Conservation (phyloP, 1,284 basidiomycete species). For the Apiotrichum akiyoshidainum region DNA sequence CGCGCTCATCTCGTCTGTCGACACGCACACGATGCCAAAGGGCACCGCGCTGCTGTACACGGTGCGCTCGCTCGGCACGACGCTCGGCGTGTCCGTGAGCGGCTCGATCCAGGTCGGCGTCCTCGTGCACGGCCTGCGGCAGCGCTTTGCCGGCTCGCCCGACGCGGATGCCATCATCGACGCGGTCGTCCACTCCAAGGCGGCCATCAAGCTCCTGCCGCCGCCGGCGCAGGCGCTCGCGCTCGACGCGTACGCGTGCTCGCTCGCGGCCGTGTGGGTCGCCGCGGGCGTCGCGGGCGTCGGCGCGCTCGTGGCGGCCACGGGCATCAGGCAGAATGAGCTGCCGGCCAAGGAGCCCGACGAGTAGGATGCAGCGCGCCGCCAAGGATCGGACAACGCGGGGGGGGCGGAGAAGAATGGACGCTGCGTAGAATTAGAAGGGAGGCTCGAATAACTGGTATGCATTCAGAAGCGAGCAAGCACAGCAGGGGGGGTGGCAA, state of each 20-base stretch:
- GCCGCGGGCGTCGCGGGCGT: constrained; percentile 27
- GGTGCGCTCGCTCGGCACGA: constrained; percentile 44
- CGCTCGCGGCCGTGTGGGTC: constrained; percentile 33
- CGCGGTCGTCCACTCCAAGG: constrained; percentile 47
- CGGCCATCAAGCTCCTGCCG: constrained; percentile 37
- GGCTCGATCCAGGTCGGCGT: constrained; percentile 45
- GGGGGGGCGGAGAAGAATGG: too few species aligned
- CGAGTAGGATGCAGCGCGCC: too few species aligned
- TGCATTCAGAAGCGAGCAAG: too few species aligned
- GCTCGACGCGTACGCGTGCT: constrained; percentile 42
- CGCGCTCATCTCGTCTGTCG: constrained; percentile 44
- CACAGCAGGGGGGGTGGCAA: too few species aligned
- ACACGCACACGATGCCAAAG: constrained; percentile 47
- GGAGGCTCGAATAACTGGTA: too few species aligned
- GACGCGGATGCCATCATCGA: constrained; percentile 26
- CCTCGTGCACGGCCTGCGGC: constrained; percentile 26
- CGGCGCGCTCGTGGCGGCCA: constrained; percentile 30
- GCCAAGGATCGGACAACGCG: too few species aligned
- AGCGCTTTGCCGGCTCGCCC: constrained; percentile 17
- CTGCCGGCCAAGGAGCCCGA: constrained; percentile 14
- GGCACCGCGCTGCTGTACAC: constrained; percentile 50
- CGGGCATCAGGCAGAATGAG: constrained; percentile 18
- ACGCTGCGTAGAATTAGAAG: too few species aligned
- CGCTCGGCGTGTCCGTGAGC: constrained; percentile 45
- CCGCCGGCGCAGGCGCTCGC: constrained; percentile 26